phyloP scores from a whole-genome alignment of 441 rosid species.

The Populus hybrid region DNA sequence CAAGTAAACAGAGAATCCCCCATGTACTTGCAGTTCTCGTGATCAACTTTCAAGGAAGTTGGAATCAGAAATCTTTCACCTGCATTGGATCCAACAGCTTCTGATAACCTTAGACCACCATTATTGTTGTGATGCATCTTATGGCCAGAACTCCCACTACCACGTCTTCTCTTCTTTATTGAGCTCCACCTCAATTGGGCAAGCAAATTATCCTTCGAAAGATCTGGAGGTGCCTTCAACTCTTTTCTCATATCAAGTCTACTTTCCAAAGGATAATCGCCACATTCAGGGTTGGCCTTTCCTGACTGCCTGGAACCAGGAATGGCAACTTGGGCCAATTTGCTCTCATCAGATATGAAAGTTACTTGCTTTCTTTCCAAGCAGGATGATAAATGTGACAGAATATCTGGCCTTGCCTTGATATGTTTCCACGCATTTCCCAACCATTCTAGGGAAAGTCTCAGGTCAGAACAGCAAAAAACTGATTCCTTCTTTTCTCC shows the following conservation, averaged over 20 bases:
- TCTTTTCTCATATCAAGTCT: conserved; percentile 23
- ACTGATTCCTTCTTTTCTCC: conserved; percentile 56
- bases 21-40: conserved; percentile 61
- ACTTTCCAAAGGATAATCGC: conserved; percentile 19
- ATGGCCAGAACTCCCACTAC: conserved; percentile 26
- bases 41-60: conserved; percentile 41
- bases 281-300: conserved; percentile 22
- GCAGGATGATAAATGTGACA: conserved; percentile 25
- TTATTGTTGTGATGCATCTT: conserved; percentile 24
- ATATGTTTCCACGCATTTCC: conserved; percentile 52
- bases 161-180: conserved; percentile 52
- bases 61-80: conserved; percentile 27
- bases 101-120: conserved; percentile 11
- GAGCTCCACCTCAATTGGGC: conserved; percentile 59
- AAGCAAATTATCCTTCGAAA: conserved; percentile 49
- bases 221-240: conserved; percentile 38
- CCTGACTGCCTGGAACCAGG: conserved; percentile 11
- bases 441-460: conserved; percentile 67
- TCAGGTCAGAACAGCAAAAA: conserved; percentile 39
- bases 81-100: conserved; percentile 8
- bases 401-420: conserved; percentile 41
- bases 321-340: conserved; percentile 10
- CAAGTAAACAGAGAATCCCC: conserved; percentile 48
- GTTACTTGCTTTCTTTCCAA: conserved; percentile 25
- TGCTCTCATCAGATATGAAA: conserved; percentile 20